Percentiles rank a stretch among this genome's conserved stretches.
Evolutionary conservation across 805 yeast genomes (phyloP).

Genomic region (Ogataea ramenticola): DNA sequence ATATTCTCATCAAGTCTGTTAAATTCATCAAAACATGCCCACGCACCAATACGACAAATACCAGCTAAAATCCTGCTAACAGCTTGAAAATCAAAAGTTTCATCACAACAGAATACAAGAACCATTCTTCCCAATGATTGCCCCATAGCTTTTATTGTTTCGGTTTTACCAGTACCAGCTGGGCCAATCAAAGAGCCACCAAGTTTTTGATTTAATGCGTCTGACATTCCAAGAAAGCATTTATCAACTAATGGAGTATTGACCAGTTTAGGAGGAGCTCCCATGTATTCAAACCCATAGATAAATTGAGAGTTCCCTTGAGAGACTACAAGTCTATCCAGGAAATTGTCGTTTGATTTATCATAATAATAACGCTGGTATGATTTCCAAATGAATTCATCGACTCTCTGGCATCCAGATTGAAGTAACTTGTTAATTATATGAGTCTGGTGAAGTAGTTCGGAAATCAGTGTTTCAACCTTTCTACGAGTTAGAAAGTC

Average conservation of each 20-base stretch:
- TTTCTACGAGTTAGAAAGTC: constrained; percentile 28
- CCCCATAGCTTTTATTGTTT: constrained; percentile 79
- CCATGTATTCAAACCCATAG: constrained; percentile 82
- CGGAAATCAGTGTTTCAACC: constrained; percentile 58
- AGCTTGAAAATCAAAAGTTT: constrained; percentile 72
- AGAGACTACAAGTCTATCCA: constrained; percentile 30
- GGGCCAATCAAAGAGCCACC: constrained; percentile 97
- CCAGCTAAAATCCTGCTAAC: constrained; percentile 76
- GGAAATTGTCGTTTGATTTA: constrained; percentile 14
- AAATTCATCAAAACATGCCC: constrained; percentile 97
- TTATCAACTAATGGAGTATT: constrained; percentile 64
- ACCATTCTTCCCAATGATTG: constrained; percentile 74
- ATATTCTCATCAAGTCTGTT: constrained; percentile 67
- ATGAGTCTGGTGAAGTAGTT: constrained; percentile 52
- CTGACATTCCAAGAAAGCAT: constrained; percentile 62
- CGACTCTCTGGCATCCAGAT: not conserved
- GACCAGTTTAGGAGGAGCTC: constrained; percentile 66
- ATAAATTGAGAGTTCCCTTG: constrained; percentile 43
- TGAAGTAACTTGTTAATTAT: constrained; percentile 14
- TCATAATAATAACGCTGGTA: constrained; percentile 44
- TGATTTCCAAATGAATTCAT: constrained; percentile 37
- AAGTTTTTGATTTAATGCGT: constrained; percentile 60
- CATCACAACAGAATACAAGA: constrained; percentile 87
- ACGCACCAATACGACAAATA: constrained; percentile 74
- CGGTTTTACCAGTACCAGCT: constrained; percentile 97